Percentiles rank a stretch among this genome's conserved stretches.
Evolutionary conservation across 139 green algal genomes (phyloP).

Genomic region (Nannochloris sp.): DNA sequence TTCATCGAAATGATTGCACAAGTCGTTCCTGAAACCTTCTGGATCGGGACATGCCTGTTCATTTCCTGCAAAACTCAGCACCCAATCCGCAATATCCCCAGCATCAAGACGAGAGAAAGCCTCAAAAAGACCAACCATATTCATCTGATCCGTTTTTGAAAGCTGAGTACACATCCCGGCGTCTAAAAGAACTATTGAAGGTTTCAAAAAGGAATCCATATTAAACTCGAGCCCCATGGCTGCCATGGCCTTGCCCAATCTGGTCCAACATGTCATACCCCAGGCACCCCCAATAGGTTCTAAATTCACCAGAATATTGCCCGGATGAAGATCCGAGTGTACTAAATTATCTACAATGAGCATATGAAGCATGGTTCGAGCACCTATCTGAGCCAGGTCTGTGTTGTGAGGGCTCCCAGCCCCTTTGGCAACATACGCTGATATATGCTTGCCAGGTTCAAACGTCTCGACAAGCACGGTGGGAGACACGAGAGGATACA

Average conservation of each 20-base stretch:
- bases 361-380: slow-evolving; percentile 86
- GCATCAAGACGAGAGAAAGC: slow-evolving; percentile 58
- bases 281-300: slow-evolving; percentile 25
- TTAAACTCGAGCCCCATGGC: not conserved
- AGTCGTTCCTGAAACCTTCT: slow-evolving; percentile 44
- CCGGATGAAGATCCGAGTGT: slow-evolving; percentile 78
- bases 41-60: slow-evolving; percentile 65
- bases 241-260: not conserved
- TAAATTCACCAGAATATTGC: slow-evolving; percentile 81
- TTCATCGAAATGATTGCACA: slow-evolving; percentile 43
- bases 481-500: slow-evolving; percentile 81
- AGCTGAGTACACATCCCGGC: slow-evolving; percentile 86
- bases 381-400: slow-evolving; percentile 60
- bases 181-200: slow-evolving; percentile 75
- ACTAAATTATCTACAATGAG: slow-evolving; percentile 96
- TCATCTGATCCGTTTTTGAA: slow-evolving; percentile 44
- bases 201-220: slow-evolving; percentile 1
- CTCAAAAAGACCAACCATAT: slow-evolving; percentile 50
- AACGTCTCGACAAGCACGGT: slow-evolving; percentile 92
- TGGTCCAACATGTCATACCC: not conserved
- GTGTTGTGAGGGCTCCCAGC: slow-evolving; percentile 43
- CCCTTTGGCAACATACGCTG: slow-evolving; percentile 34
- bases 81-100: slow-evolving; percentile 42
- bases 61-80: slow-evolving; percentile 53
- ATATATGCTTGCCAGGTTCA: slow-evolving; percentile 78